Evolutionary conservation across 106 monocot genomes (phyloP), one percentile per base, ranked within the genome.

Genomic region (Alisma plantagoaquatica): DNA sequence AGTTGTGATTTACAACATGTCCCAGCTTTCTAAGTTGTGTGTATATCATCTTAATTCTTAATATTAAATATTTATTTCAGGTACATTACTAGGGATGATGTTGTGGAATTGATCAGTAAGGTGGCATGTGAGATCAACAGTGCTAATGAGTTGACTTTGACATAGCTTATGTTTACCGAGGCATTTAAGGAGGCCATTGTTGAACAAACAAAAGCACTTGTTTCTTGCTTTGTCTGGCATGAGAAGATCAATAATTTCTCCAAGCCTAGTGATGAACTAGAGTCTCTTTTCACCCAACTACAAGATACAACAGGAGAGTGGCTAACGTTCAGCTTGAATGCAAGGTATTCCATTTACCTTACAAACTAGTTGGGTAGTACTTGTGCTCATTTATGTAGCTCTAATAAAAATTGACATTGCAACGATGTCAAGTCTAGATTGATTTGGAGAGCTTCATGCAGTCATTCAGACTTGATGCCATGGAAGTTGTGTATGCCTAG

Each of bases 171-270:
- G 85, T 84, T 98, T 28, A 75, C 74, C 26, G 98, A 90, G 18
- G 71, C 43, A 29, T 57, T 98, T 29, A 98, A 98, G 63, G 98
- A 98, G 46, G 54, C 67, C 4, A 74, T 43, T 21, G 51, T 79
- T 3, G 90, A 90, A 62, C 77, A 85, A 61, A 82, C 90, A 73
- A 85, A 79, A 14, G 89, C 98, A 8, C 68, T 98, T 49, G 76
- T 98, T n/a, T 90, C 98, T 24, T 98, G 98, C 68, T 98, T 98
- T 63, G 98, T 90, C 25, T 98, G 98, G 98, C 98, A 90, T 54
- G 98, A 90, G 63, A 98, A 79, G 66, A 75, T 98, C 20, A 75
- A 82, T 24, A 77, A 98, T 67, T 74, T 73, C 29, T 76, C 19
- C 9, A 98, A 90, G 51, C 98, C 98, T 45, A 78, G 96, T 49